Percentiles rank a stretch among this genome's conserved stretches.
Conservation (phyloP, 2,329 filamentous ascomycete species). For the Monilinia fructigena region DNA sequence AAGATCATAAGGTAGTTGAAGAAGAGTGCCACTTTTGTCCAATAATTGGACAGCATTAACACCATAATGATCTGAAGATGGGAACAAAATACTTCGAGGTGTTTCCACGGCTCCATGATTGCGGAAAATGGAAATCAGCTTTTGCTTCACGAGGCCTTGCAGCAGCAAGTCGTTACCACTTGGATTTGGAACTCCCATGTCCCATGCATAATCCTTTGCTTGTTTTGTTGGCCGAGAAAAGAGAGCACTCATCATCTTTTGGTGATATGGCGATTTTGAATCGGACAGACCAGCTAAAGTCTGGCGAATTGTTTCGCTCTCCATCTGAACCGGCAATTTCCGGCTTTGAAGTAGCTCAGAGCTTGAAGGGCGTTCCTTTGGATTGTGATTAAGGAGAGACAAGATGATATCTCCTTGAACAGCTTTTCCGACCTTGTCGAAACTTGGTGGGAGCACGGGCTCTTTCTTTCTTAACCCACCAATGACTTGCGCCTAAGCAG, state of each 20-base stretch:
- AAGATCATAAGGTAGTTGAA: conserved; percentile 92
- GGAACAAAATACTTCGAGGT: conserved; percentile 73
- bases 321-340: conserved; percentile 85
- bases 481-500: conserved; percentile 51
- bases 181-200: conserved; percentile 60
- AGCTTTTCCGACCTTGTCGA: conserved; percentile 65
- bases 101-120: conserved; percentile 86
- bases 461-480: conserved; percentile 65
- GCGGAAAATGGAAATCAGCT: conserved; percentile 75
- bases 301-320: conserved; percentile 85
- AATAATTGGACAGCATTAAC: conserved; percentile 75
- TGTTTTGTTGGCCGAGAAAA: conserved; percentile 71
- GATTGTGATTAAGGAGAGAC: conserved; percentile 77
- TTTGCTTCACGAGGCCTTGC: conserved; percentile 71
- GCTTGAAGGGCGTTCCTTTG: conserved; percentile 78
- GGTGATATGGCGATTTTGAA: conserved; percentile 81
- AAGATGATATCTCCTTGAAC: conserved; percentile 74
- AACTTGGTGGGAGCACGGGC: conserved; percentile 70
- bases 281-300: conserved; percentile 80
- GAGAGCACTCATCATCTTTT: conserved; percentile 82
- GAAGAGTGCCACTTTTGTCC: conserved; percentile 78
- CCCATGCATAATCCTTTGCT: conserved; percentile 79
- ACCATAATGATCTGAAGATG: conserved; percentile 75
- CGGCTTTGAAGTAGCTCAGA: conserved; percentile 80
- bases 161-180: conserved; percentile 63